Conservation (phyloP, 1,284 basidiomycete species). For the Filobasidium uniguttulatum region DNA sequence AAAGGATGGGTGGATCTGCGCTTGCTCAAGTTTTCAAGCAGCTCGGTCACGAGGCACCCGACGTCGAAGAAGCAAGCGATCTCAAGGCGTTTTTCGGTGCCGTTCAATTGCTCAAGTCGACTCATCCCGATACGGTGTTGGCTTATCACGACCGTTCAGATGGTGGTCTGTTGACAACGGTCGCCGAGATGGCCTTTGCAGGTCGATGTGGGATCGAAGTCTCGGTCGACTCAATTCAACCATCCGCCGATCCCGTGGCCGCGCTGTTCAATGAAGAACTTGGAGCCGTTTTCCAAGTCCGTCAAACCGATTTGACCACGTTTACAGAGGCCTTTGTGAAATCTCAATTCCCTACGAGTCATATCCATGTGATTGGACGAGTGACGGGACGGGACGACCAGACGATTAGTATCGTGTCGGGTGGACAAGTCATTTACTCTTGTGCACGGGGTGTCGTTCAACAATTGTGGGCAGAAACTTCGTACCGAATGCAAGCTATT, state of each 20-base stretch:
- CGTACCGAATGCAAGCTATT: constrained; percentile 75
- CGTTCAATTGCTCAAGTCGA: constrained; percentile 52
- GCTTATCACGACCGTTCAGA: constrained; percentile 98
- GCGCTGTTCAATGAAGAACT: constrained; percentile 92
- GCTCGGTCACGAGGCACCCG: constrained; percentile 67
- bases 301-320: constrained; percentile 46
- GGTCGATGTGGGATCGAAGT: constrained; percentile 59
- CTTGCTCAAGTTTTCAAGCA: constrained; percentile 90
- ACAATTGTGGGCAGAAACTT: constrained; percentile 83
- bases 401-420: constrained; percentile 47
- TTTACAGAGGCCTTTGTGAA: constrained; percentile 52
- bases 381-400: constrained; percentile 50
- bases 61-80: constrained; percentile 64
- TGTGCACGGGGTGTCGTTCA: constrained; percentile 62
- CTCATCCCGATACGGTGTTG: constrained; percentile 53
- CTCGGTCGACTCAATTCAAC: constrained; percentile 39
- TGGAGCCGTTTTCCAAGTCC: constrained; percentile 81
- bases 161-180: constrained; percentile 79
- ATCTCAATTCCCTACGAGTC: constrained; percentile 56
- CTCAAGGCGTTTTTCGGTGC: constrained; percentile 73
- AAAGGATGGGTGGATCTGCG: constrained; percentile 85
- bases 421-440: constrained; percentile 47
- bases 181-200: constrained; percentile 95
- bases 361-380: constrained; percentile 61
- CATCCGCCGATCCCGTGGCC: constrained; percentile 46